Evolutionary conservation across 2,329 filamentous ascomycete species (phyloP).

Genomic region (Colletotrichum limetticola): DNA sequence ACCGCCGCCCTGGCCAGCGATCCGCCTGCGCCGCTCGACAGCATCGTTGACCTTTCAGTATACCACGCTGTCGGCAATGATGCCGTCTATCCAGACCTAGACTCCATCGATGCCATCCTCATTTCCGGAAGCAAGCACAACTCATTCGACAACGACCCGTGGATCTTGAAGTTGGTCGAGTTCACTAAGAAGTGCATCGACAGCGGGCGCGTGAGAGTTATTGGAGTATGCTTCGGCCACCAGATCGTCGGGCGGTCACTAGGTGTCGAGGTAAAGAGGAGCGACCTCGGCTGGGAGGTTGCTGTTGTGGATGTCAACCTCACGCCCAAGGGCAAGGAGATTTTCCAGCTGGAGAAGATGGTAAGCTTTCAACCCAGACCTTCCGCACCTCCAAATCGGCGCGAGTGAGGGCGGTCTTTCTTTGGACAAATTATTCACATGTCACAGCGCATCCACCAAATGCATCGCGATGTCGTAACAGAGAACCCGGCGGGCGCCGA

Average conservation of each 20-base stretch:
- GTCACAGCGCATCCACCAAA: conserved; percentile 77
- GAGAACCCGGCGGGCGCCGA: conserved; percentile 70
- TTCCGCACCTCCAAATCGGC: too few species aligned
- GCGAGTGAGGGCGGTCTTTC: not conserved
- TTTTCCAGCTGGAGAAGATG: conserved; percentile 75
- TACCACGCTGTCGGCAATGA: conserved; percentile 77
- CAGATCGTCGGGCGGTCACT: conserved; percentile 84
- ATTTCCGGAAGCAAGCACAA: conserved; percentile 82
- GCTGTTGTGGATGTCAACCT: conserved; percentile 77
- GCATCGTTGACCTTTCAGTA: conserved; percentile 67
- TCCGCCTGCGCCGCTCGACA: conserved; percentile 51
- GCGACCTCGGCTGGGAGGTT: conserved; percentile 82
- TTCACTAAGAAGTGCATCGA: conserved; percentile 71
- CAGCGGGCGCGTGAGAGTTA: conserved; percentile 72
- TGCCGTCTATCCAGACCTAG: conserved; percentile 76
- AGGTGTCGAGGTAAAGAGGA: conserved; percentile 73
- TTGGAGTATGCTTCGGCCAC: conserved; percentile 89
- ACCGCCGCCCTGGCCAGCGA: conserved; percentile 61
- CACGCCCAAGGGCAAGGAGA: conserved; percentile 73
- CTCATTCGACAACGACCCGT: conserved; percentile 77
- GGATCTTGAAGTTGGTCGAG: conserved; percentile 80
- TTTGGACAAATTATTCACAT: not conserved
- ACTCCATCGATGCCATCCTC: conserved; percentile 83
- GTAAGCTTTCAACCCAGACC: conserved; percentile 45
- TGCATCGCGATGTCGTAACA: conserved; percentile 84